phyloP scores from a whole-genome alignment of 176 grass and related monocot species.

The Oryza nivara region DNA sequence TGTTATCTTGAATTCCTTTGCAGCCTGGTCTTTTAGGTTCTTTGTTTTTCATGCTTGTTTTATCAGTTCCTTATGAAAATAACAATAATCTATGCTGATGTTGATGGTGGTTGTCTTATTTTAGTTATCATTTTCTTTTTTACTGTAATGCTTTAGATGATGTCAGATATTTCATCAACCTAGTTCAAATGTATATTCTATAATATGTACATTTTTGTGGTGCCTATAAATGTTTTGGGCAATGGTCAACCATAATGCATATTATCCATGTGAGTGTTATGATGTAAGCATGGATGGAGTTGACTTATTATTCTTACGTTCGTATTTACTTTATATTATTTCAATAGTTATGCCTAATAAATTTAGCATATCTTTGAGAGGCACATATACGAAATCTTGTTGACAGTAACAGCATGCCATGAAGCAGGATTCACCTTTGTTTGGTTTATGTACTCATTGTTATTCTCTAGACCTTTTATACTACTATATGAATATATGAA shows the following conservation, averaged over 20 bases:
- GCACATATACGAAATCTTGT: background rate
- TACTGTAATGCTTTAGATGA: background rate
- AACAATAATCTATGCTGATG: background rate
- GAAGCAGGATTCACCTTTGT: background rate
- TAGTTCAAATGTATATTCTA: background rate
- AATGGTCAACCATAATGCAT: background rate
- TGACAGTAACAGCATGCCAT: background rate
- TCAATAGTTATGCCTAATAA: background rate
- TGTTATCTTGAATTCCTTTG: background rate
- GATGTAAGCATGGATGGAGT: background rate
- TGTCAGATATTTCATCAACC: background rate
- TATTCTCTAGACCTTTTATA: background rate
- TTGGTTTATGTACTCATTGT: background rate
- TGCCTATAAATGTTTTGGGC: background rate
- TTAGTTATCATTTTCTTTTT: background rate
- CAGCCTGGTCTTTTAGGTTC: background rate
- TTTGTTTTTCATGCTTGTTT: background rate
- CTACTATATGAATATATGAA: background rate
- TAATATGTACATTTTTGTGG: background rate
- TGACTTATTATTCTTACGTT: background rate
- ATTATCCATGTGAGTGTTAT: background rate
- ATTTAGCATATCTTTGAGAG: background rate
- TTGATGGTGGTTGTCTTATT: background rate
- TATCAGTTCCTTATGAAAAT: background rate
- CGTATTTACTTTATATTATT: background rate